A percentile compares a stretch with the other conserved stretches of the same genome.
Conservation (phyloP, 768 basidiomycete species). For the Pleurotus tuber-regium region DNA sequence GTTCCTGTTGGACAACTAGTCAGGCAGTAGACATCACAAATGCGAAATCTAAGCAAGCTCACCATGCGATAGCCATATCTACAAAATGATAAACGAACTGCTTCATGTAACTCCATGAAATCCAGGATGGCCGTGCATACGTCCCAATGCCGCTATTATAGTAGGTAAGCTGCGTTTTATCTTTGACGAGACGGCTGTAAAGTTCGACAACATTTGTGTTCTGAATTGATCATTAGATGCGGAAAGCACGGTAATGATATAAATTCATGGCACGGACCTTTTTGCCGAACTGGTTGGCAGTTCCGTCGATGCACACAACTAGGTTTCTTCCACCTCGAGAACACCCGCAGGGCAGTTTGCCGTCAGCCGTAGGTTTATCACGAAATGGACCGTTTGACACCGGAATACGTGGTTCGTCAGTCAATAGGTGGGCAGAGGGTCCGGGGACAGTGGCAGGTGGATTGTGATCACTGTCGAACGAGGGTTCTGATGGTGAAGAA, state of each 20-base stretch:
- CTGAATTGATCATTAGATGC: conserved; percentile 18
- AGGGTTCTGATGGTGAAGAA: too few relatives aligned
- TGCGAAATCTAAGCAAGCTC: background rate
- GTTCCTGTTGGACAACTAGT: conserved; percentile 24
- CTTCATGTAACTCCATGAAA: conserved; percentile 16
- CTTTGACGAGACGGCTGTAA: conserved; percentile 23
- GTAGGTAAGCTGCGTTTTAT: conserved; percentile 22
- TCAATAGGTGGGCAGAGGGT: too few relatives aligned
- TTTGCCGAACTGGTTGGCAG: conserved; percentile 31
- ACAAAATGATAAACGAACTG: conserved; percentile 21
- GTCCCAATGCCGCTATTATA: conserved; percentile 33
- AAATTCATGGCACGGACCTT: conserved; percentile 19
- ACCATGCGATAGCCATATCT: conserved; percentile 38
- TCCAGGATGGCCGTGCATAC: conserved; percentile 22
- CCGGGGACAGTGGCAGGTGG: too few relatives aligned
- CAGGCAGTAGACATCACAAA: too few relatives aligned
- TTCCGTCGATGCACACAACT: conserved; percentile 36
- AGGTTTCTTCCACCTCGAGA: conserved; percentile 17
- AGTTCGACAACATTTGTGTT: conserved; percentile 31
- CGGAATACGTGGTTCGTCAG: too few relatives aligned
- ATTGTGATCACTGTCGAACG: too few relatives aligned
- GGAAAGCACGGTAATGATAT: background rate
- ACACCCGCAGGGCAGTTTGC: too few relatives aligned
- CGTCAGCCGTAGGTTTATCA: too few relatives aligned
- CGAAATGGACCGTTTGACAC: too few relatives aligned